Percentiles rank a stretch among this genome's conserved stretches.
These are phyloP conservation scores for Lenwebbia sp. DNA, from an alignment of 345 rosid genomes.

Conservation along the genomic window DNA sequence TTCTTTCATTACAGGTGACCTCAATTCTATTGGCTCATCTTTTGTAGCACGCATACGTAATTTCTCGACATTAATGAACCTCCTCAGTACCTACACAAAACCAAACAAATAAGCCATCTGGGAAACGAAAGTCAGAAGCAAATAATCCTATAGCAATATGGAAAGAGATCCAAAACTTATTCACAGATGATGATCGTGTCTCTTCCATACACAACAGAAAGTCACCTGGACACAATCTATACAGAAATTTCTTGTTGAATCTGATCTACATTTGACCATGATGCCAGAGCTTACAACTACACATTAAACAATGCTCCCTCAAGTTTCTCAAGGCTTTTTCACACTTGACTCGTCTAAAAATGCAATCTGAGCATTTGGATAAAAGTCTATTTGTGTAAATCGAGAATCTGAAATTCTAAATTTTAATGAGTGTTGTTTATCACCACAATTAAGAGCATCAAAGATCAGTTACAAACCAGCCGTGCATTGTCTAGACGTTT, in stretches of 20 bases:
- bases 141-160: neutral
- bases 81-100: conserved; percentile 41
- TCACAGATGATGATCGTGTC: neutral
- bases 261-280: neutral
- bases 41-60: conserved; percentile 56
- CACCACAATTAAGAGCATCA: neutral
- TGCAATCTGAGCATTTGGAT: neutral
- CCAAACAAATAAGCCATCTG: neutral
- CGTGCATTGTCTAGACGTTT: conserved; percentile 48
- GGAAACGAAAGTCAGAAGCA: neutral
- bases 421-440: neutral
- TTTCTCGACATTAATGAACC: conserved; percentile 47
- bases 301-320: neutral
- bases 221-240: neutral
- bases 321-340: neutral
- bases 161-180: neutral
- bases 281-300: neutral
- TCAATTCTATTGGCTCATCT: conserved; percentile 67
- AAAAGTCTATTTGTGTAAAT: neutral
- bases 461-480: conserved; percentile 38
- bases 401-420: neutral
- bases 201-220: neutral
- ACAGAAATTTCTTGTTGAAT: neutral
- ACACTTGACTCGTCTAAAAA: neutral
- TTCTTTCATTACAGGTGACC: conserved; percentile 59